Percentiles rank a stretch among this genome's conserved stretches.
Evolutionary conservation across 768 basidiomycete species (phyloP).

Genomic region (Phylloporus scabripes): DNA sequence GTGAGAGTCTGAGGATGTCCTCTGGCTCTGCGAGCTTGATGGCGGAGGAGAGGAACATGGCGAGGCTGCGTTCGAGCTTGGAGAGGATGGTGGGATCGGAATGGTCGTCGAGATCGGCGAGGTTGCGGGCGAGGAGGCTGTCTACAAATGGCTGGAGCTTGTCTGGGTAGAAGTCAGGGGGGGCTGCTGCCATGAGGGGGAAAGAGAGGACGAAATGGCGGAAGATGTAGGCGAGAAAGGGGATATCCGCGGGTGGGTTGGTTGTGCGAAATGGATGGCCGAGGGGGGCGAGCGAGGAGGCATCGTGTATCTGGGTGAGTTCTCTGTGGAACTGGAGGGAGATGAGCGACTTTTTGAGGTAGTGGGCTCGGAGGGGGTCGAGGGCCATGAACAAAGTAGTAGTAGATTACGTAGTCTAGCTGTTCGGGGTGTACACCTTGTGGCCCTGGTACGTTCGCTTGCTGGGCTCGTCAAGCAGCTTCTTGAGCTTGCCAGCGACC

Average conservation of each 20-base stretch:
- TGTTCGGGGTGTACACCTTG: conserved; percentile 28
- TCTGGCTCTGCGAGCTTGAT: conserved; percentile 80
- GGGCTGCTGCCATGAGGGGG: conserved; percentile 88
- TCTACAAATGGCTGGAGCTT: conserved; percentile 94
- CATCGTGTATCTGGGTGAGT: conserved; percentile 52
- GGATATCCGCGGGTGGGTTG: conserved; percentile 69
- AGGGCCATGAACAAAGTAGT: conserved; percentile 34
- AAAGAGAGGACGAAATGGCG: conserved; percentile 68
- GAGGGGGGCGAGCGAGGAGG: conserved; percentile 77
- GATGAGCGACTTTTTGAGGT: conserved; percentile 94
- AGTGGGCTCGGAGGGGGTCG: conserved; percentile 90
- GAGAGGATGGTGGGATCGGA: conserved; percentile 62
- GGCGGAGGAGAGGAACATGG: conserved; percentile 75
- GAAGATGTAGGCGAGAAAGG: conserved; percentile 86
- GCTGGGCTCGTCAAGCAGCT: conserved; percentile 34
- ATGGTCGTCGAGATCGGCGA: conserved; percentile 60
- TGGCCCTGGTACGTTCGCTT: conserved; percentile 29
- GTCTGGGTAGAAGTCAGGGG: conserved; percentile 85
- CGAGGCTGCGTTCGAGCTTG: conserved; percentile 80
- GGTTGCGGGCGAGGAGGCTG: conserved; percentile 73
- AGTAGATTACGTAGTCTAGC: conserved; percentile 18
- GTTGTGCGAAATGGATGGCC: conserved; percentile 79
- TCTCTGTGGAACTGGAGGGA: conserved; percentile 82
- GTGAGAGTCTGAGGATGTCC: conserved; percentile 85
- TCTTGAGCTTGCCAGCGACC: conserved; percentile 57